Conservation (phyloP, 768 basidiomycete species). For the Rhizopogon vinicolor region DNA sequence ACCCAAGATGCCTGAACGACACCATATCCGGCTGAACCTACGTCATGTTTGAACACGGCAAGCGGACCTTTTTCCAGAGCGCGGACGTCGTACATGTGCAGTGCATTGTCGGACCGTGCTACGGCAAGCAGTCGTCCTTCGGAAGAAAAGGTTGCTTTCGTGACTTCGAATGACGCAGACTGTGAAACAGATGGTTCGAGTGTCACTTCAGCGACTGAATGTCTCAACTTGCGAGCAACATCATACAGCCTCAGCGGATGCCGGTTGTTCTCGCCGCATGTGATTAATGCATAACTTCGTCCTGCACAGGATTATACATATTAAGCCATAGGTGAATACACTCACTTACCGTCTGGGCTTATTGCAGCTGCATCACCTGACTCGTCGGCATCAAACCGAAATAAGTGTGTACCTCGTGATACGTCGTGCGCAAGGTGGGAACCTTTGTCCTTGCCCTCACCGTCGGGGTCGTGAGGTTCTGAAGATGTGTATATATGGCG, state of each 20-base stretch:
- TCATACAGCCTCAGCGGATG: conserved; percentile 52
- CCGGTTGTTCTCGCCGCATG: conserved; percentile 13
- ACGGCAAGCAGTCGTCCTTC: conserved; percentile 59
- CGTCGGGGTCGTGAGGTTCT: conserved; percentile 30
- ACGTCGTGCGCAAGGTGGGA: conserved; percentile 51
- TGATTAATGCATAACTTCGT: conserved; percentile 28
- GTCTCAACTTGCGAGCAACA: conserved; percentile 28
- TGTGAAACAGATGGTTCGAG: conserved; percentile 23
- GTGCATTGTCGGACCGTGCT: conserved; percentile 52
- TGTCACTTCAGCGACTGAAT: conserved; percentile 23
- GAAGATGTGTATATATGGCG: conserved; percentile 51
- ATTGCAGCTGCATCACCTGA: conserved; percentile 51
- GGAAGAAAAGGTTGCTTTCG: conserved; percentile 48
- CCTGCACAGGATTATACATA: not conserved
- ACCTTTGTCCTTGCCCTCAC: conserved; percentile 24
- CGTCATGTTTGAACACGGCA: conserved; percentile 45
- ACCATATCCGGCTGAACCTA: conserved; percentile 36
- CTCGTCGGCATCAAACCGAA: conserved; percentile 41
- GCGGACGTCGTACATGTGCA: conserved; percentile 62
- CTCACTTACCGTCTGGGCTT: conserved; percentile 38
- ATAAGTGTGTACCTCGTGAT: conserved; percentile 12
- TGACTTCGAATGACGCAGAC: conserved; percentile 38
- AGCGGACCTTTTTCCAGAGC: conserved; percentile 42
- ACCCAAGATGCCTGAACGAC: conserved; percentile 53
- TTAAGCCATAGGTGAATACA: not conserved